Percentiles rank a stretch among this genome's conserved stretches.
phyloP scores from a whole-genome alignment of 164 flowering plant genomes.

The Buxus sempervirens region DNA sequence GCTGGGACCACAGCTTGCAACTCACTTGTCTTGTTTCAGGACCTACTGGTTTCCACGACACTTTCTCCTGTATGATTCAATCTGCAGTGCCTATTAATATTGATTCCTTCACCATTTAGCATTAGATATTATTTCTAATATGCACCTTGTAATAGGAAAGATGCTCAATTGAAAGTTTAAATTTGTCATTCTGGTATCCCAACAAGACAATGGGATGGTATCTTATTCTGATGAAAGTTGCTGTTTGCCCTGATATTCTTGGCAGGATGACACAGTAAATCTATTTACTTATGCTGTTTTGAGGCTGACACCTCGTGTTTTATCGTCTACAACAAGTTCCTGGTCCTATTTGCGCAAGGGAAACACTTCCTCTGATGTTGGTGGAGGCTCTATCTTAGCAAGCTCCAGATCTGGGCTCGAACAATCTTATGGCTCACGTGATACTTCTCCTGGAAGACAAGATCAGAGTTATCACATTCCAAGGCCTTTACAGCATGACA shows the following conservation, averaged over 20 bases:
- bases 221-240: conserved; percentile 8
- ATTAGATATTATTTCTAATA: neutral
- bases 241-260: conserved; percentile 10
- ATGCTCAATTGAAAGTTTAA: neutral
- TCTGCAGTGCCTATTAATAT: conserved; percentile 13
- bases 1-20: conserved; percentile 59
- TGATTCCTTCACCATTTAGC: neutral
- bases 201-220: neutral
- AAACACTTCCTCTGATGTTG: conserved; percentile 35
- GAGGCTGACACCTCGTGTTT: conserved; percentile 71
- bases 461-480: conserved; percentile 36
- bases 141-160: neutral
- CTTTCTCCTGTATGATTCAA: conserved; percentile 79
- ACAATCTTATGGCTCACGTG: conserved; percentile 39
- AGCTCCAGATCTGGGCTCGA: conserved; percentile 39
- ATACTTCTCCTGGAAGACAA: conserved; percentile 42
- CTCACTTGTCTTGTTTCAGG: conserved; percentile 84
- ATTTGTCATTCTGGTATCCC: neutral
- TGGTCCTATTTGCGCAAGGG: conserved; percentile 90
- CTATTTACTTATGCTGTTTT: conserved; percentile 75
- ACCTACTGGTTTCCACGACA: conserved; percentile 92
- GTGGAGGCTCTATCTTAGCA: conserved; percentile 32
- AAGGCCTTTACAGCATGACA: conserved; percentile 71
- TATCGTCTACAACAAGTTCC: conserved; percentile 60
- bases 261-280: conserved; percentile 84